Evolutionary conservation across 176 grass and related monocot genomes (phyloP).

Genomic region (Eremochloa ophiuroides): DNA sequence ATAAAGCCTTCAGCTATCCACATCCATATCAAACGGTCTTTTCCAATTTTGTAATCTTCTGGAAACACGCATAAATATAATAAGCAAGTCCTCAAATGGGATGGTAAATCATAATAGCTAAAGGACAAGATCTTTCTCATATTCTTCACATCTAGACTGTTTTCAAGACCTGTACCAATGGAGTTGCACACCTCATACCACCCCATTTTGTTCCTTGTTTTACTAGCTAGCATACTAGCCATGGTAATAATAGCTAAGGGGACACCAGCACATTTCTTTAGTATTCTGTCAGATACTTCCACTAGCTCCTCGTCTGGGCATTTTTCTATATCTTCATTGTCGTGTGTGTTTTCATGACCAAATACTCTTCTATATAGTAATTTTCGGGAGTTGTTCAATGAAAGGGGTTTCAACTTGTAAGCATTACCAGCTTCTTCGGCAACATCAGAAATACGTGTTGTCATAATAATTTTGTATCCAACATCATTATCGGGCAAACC

Average conservation of each 20-base stretch:
- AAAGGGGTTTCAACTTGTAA: neutral
- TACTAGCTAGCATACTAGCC: neutral
- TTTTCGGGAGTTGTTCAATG: neutral
- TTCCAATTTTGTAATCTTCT: neutral
- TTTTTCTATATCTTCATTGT: neutral
- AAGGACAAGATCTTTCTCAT: constrained; percentile 10
- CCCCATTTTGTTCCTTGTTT: neutral
- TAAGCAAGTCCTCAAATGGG: neutral
- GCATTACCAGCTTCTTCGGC: neutral
- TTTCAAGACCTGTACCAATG: neutral
- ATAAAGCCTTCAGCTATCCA: no score
- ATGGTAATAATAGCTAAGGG: constrained; percentile 9
- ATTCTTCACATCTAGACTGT: neutral
- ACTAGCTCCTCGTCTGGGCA: neutral
- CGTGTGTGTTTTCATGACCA: neutral
- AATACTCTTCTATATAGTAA: neutral
- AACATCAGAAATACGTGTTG: neutral
- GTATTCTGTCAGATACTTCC: neutral
- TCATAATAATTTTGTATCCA: neutral
- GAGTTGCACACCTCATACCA: neutral
- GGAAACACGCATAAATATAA: neutral
- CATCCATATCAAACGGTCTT: neutral
- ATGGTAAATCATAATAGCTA: constrained; percentile 12
- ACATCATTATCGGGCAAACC: neutral
- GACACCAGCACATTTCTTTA: constrained; percentile 10